A percentile compares a stretch with the other conserved stretches of the same genome.
Evolutionary conservation across 768 basidiomycete genomes (phyloP).

Genomic region (Exsudoporus frostii): DNA sequence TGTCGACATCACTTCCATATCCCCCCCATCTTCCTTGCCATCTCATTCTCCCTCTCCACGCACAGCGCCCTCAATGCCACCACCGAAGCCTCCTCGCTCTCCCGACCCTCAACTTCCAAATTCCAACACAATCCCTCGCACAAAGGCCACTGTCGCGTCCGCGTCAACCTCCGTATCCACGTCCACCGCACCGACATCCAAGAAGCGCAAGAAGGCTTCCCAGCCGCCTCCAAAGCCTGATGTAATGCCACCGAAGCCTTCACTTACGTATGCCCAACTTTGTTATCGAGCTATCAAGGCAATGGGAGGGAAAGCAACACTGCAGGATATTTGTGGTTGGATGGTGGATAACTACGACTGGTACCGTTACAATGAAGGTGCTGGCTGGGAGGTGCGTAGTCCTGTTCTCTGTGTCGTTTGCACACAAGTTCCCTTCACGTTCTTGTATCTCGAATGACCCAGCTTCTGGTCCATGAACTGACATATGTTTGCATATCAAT

Average conservation of each 20-base stretch:
- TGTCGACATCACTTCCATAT: slow-evolving; percentile 77
- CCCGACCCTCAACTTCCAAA: slow-evolving; percentile 57
- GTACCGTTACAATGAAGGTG: slow-evolving; percentile 79
- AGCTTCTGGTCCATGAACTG: slow-evolving; percentile 7
- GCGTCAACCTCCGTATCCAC: slow-evolving; percentile 17
- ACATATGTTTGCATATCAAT: slow-evolving; percentile 4
- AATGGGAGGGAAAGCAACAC: slow-evolving; percentile 79
- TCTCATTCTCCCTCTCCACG: slow-evolving; percentile 70
- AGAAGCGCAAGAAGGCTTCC: slow-evolving; percentile 69
- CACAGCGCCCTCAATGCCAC: slow-evolving; percentile 40
- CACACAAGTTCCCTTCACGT: background rate
- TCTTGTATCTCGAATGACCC: background rate
- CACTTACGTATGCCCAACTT: slow-evolving; percentile 86
- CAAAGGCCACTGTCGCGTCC: slow-evolving; percentile 31
- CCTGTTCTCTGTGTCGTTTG: background rate
- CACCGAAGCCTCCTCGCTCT: slow-evolving; percentile 44
- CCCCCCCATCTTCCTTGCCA: slow-evolving; percentile 77
- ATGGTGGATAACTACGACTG: slow-evolving; percentile 86
- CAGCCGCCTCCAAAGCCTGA: slow-evolving; percentile 52
- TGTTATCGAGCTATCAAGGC: slow-evolving; percentile 87
- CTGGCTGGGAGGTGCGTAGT: slow-evolving; percentile 82
- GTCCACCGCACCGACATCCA: slow-evolving; percentile 34
- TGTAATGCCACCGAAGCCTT: slow-evolving; percentile 85
- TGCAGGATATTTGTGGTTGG: slow-evolving; percentile 92
- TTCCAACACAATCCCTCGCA: slow-evolving; percentile 54